Evolutionary conservation across 2,329 filamentous ascomycete genomes (phyloP), one percentile per base, ranked within the genome.

Genomic region (Xylariaceae sp.): DNA sequence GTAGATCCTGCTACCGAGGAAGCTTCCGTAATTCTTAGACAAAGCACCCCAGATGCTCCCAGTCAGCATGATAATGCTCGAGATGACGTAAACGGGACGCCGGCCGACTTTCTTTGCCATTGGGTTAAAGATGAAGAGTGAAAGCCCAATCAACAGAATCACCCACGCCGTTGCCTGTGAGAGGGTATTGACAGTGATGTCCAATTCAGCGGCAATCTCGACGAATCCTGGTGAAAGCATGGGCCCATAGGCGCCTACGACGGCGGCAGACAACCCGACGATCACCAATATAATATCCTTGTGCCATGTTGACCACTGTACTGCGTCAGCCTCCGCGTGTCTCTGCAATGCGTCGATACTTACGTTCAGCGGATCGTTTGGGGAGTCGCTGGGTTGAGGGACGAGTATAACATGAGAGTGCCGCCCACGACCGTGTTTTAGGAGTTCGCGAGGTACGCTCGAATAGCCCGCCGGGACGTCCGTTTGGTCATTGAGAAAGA

Each of bases 121-220:
- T 0, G 74, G 73, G 49, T 74, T 74, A 45, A 70, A 66, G 37
- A 77, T 60, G 50, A 77, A 71, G 30, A 75, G 64, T 1, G 66
- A 67, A 1, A 72, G 52, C 4, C 72, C 73, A 16, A 76, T 64
- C 26, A 64, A 62, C 12, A 76, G 62, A 28, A 73, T 70, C 4
- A 72, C 55, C 70, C 71, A 74, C 1, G 70, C 68, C 0, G 70
- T 73, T 4, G 66, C 57, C 48, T 73, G 66, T 0, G 67, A 64
- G 4, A 75, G 60, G 1, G 59, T 63, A 28, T 66, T 64, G 45
- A 73, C 58, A 2, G 63, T 64, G 43, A 74, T 69, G 37, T 62
- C 48, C 4, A 74, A 62, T 29, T 68, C 58, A 4, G 55, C 55
- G 0, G 72, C 60, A 30, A 76, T 68, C 28, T 66, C 57, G 17